Percentiles rank a stretch among this genome's conserved stretches.
phyloP scores from a whole-genome alignment of 441 rosid species.

The Euphorbia celastroides region DNA sequence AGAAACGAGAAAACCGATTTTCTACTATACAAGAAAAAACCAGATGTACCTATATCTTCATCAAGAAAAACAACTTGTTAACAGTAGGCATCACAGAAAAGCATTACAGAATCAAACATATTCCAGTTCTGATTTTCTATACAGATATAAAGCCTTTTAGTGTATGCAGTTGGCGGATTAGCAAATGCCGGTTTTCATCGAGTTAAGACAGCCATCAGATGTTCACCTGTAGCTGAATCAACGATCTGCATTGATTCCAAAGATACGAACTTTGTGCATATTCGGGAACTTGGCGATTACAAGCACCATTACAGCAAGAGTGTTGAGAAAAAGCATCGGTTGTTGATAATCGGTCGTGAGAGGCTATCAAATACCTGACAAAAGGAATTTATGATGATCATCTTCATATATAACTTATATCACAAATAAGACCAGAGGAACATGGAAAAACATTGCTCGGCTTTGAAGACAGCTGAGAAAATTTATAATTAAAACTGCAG shows the following conservation, averaged over 20 bases:
- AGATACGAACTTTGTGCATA: conserved; percentile 96
- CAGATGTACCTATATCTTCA: conserved; percentile 22
- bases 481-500: neutral
- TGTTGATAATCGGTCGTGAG: conserved; percentile 89
- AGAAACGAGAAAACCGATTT: conserved; percentile 9
- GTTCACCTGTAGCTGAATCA: conserved; percentile 24
- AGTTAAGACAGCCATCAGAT: conserved; percentile 7
- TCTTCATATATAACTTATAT: neutral
- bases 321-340: conserved; percentile 86
- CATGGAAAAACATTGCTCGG: neutral
- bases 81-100: conserved; percentile 22
- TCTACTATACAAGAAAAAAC: conserved; percentile 35
- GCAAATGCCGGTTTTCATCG: conserved; percentile 14
- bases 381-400: neutral
- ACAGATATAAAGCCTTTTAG: conserved; percentile 25
- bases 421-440: neutral
- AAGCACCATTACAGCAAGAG: conserved; percentile 71
- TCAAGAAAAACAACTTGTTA: conserved; percentile 8
- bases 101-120: conserved; percentile 22
- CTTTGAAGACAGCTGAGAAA: neutral
- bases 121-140: conserved; percentile 28
- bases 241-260: conserved; percentile 80
- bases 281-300: conserved; percentile 91
- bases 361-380: conserved; percentile 83
- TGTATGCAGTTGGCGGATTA: conserved; percentile 16